Evolutionary conservation across 352 stramenopile genomes (phyloP), one percentile per base, ranked within the genome.

Genomic region (Phytopythium cucurbitacearum): DNA sequence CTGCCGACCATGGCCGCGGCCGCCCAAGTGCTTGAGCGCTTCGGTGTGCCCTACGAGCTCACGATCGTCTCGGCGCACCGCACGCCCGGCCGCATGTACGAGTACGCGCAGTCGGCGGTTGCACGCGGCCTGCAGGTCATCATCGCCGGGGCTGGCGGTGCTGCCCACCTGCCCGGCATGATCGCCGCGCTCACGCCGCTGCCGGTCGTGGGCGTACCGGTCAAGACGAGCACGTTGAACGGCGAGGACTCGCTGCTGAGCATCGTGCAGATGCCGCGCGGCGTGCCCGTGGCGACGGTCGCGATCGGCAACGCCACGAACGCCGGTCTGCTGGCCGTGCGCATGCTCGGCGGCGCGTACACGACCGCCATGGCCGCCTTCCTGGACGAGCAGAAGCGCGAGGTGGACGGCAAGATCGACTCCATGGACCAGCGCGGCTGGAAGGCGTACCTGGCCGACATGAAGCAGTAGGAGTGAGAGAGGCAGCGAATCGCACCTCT

Each of bases 231-330:
- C 21, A 98, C 96, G 15, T 71, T 99, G 11, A 98, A 96, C 62
- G 97, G 97, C 33, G 75, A 98, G 49, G 97, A 99, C 76, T 98
- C 94, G 43, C 74, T 99, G 10, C 78, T 99, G 60, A 98, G 91
- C 65, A 99, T 99, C 69, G 96, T 99, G 21, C 97, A 99, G 81
- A 99, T 99, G 97, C 97, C 97, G 38, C 76, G 94, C 36, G 97
- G 97, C 48, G 87, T 99, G 36, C 97, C 97, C 9, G 96, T 99
- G 39, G 97, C 97, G 2, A 99, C 97, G 9, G 96, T 99, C 11
- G 96, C 95, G 2, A 99, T 99, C 62, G 96, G 96, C 53, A 99
- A 99, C 78, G 90, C 96, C 11, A 97, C 81, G 43, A 99, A 99
- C 75, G 97, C 97, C 0, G 97, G 96, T 32, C 66, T 99, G n/a